A percentile compares a stretch with the other conserved stretches of the same genome.
Evolutionary conservation across 257 asterid genomes (phyloP).

Genomic region (Solanum piurae): DNA sequence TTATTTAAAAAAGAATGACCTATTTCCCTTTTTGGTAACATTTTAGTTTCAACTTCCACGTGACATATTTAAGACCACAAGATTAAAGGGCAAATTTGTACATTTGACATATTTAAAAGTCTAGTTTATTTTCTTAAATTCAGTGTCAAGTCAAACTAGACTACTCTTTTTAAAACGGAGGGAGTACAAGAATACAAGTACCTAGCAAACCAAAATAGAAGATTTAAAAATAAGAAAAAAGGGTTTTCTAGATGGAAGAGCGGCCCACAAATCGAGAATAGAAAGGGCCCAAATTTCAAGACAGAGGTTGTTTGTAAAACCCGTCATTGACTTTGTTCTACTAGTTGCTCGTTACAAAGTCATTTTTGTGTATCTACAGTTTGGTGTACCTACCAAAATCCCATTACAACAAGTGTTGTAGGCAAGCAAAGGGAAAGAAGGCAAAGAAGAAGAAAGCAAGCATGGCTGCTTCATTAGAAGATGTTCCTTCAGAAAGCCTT

Average conservation of each 20-base stretch:
- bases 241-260: neutral
- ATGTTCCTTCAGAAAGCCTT: constrained; percentile 56
- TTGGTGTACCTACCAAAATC: neutral
- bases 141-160: too few relatives aligned
- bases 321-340: neutral
- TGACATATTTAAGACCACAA: too few relatives aligned
- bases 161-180: too few relatives aligned
- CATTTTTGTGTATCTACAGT: neutral
- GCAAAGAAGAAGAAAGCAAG: neutral
- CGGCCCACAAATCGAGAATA: neutral
- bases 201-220: too few relatives aligned
- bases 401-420: neutral
- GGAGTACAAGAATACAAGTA: too few relatives aligned
- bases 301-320: neutral
- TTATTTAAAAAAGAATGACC: too few relatives aligned
- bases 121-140: too few relatives aligned
- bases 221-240: neutral
- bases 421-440: neutral
- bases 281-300: neutral
- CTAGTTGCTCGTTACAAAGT: neutral
- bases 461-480: constrained; percentile 40
- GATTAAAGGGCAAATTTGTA: too few relatives aligned
- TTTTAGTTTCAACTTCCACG: too few relatives aligned
- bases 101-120: too few relatives aligned
- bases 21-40: too few relatives aligned